Conservation (phyloP, 495 filamentous ascomycete species). For the Sphaerosporella brunnea region DNA sequence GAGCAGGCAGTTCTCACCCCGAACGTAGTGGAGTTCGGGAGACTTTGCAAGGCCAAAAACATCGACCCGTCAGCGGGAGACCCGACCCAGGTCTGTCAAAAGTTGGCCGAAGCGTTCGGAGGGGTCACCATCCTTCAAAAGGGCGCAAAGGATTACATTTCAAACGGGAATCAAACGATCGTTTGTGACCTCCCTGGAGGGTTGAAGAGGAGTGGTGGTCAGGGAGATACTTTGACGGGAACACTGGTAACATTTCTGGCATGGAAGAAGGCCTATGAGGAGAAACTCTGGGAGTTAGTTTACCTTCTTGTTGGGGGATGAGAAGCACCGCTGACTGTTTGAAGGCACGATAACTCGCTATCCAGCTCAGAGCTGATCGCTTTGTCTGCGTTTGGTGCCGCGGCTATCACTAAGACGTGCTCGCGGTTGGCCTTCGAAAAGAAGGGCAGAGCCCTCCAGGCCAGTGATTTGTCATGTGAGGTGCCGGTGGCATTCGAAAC, state of each 20-base stretch:
- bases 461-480: conserved; percentile 83
- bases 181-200: conserved; percentile 62
- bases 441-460: conserved; percentile 78
- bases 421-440: conserved; percentile 75
- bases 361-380: conserved; percentile 47
- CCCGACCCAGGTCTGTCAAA: conserved; percentile 45
- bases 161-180: conserved; percentile 57
- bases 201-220: conserved; percentile 76
- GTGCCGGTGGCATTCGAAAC: conserved; percentile 67
- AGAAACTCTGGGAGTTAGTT: conserved; percentile 56
- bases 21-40: conserved; percentile 81
- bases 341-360: conserved; percentile 36
- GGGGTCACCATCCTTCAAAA: conserved; percentile 88
- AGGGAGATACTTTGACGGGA: conserved; percentile 90
- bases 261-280: conserved; percentile 71
- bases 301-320: too few relatives aligned
- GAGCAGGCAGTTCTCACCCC: conserved; percentile 77
- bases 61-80: conserved; percentile 31
- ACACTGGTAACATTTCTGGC: conserved; percentile 71
- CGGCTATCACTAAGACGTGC: conserved; percentile 66
- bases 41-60: conserved; percentile 48
- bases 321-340: too few relatives aligned
- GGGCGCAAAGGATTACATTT: conserved; percentile 67
- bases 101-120: conserved; percentile 57
- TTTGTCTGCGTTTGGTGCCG: conserved; percentile 71